Base-by-base conservation (phyloP, 257 asterid species). In the Solanum appendiculatum region DNA sequence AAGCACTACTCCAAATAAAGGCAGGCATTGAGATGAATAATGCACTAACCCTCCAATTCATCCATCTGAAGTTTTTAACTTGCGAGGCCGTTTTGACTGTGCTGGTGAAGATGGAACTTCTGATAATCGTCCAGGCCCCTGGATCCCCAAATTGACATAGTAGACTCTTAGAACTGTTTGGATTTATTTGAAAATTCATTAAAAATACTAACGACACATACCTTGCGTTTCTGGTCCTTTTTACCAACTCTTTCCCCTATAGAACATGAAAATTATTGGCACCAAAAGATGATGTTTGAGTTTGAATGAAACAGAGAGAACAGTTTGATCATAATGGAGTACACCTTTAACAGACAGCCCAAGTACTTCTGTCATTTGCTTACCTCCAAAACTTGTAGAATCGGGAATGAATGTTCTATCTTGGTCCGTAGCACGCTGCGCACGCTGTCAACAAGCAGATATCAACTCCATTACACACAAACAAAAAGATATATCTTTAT, bases 181-280 rank as follows among this genome's bases (percentile, higher is more conserved):
- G 42, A 81, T 29, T 29, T 15, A 34, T 21, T 46, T 72, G 48
- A 44, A 86, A 29, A 72, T 20, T 29, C 78, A 68, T 34, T 23
- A 72, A 69, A 72, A 54, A 84, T 58, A 8, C 7, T 58, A 44
- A 27, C 4, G 39, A 83, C 37, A 58, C 31, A 34, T 93, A 93
- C 99, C 98, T 96, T 96, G 88, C 98, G 98, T 91, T 93, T 96
- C 88, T 95, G 98, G 51, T 95, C 98, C 90, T 92, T 93, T 93
- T 96, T 96, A 90, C 91, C 93, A 78, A 90, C 88, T 90, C 93
- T 93, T 51, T 96, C 99, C 82, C 98, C 99, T 95, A 87, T 85
- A 90, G 90, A n/a, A 25, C 87, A 87, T 72, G 82, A 85, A 88
- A 37, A 84, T 16, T 81, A 81, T 81, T 29, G 85, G 21, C 44